phyloP scores from a whole-genome alignment of 768 basidiomycete genomes.

The Boletus sp. region DNA sequence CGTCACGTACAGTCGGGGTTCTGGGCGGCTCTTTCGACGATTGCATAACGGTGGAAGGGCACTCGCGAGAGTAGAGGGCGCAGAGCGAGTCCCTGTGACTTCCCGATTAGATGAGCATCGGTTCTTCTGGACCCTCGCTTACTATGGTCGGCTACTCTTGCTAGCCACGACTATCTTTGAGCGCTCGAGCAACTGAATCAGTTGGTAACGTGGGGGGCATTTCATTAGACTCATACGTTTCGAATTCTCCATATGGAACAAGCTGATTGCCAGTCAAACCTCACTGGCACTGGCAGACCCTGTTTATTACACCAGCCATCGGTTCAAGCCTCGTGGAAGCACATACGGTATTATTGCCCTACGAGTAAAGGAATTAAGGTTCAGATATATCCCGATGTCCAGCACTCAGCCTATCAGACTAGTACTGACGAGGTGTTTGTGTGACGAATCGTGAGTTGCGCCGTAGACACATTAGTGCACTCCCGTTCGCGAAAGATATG shows the following conservation, averaged over 20 bases:
- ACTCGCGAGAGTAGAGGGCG: conserved; percentile 9
- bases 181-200: neutral
- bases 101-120: neutral
- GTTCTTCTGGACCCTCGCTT: neutral
- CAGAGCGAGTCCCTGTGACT: neutral
- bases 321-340: neutral
- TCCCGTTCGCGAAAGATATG: neutral
- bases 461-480: neutral
- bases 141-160: neutral
- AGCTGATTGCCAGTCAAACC: neutral
- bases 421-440: neutral
- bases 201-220: neutral
- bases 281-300: neutral
- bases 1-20: conserved; percentile 17
- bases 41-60: neutral
- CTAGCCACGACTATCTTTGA: neutral
- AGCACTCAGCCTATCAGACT: conserved; percentile 6
- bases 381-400: neutral
- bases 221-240: neutral
- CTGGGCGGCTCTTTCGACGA: conserved; percentile 2
- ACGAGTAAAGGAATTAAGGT: neutral
- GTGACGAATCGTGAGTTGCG: neutral
- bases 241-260: neutral
- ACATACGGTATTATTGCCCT: neutral
- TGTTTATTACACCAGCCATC: neutral